Base-by-base conservation (phyloP, 2,329 filamentous ascomycete genomes). In the Xylariales sp. region DNA sequence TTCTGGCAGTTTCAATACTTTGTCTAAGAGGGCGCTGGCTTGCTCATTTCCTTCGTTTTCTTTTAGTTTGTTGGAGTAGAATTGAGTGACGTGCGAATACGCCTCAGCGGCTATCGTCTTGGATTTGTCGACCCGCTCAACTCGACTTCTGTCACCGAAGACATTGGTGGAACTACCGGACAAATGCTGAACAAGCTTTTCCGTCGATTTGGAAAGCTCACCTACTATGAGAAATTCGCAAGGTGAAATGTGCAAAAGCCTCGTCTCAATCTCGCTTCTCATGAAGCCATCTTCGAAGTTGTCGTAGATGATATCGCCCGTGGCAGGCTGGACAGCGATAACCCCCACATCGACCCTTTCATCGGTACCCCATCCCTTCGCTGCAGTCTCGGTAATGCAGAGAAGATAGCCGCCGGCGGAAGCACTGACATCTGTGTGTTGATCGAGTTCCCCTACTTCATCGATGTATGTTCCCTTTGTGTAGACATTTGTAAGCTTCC, bases 401-500 rank as follows among this genome's bases (percentile, higher is more conserved):
- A 99, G 87, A 18, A 99, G 83, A 77, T 97, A 97, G n/a, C 96
- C 96, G n/a, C 86, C 89, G 0, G 87, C 83, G 0, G 89, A 85
- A 1, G 87, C 84, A 46, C 86, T 83, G 0, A 69, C 82, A 72
- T 75, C 83, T 75, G 63, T 82, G 74, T 76, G 77, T 62, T 83
- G 82, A 60, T 92, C 91, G 5, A 97, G 80, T 32, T 93, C 93
- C 69, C 96, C 95, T 9, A 93, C 87, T 78, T 99, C 96, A 76
- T 98, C 96, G 64, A 99, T 91, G 74, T 98, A 99, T 2, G 96
- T 99, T 50, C 94, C 96, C 79, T 98, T 99, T 8, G 96, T 99
- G 81, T 99, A 99, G 6, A 99, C 85, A 76, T 97, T 97, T 16
- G 96, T 98, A 75, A 99, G 89, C 75, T 97, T 96, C 43, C 96